Conservation (phyloP, 2,329 filamentous ascomycete genomes). For the Dactylellina parvicollis region DNA sequence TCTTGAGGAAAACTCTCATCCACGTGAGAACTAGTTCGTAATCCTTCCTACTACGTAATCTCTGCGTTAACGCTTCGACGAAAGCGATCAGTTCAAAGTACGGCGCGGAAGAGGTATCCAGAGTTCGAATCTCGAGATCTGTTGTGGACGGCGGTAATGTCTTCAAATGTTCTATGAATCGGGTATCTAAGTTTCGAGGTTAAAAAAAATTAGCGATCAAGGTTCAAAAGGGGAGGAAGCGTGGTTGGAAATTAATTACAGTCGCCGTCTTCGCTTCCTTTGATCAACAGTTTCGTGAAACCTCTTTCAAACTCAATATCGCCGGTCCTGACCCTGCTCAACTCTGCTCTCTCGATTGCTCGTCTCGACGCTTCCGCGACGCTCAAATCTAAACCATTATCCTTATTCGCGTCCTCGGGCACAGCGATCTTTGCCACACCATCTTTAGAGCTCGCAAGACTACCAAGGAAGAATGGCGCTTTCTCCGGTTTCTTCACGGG, state of each 20-base stretch:
- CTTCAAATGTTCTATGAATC: slow-evolving; percentile 81
- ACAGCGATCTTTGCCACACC: slow-evolving; percentile 17
- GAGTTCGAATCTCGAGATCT: slow-evolving; percentile 88
- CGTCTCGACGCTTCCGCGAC: slow-evolving; percentile 36
- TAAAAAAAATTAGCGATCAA: slow-evolving; percentile 62
- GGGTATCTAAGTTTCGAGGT: slow-evolving; percentile 60
- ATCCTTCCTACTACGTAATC: slow-evolving; percentile 76
- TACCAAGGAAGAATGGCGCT: slow-evolving; percentile 92
- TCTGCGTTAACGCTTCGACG: slow-evolving; percentile 78
- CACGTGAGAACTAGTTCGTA: slow-evolving; percentile 96
- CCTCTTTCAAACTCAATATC: slow-evolving; percentile 68
- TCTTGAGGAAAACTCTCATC: slow-evolving; percentile 91
- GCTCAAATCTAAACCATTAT: slow-evolving; percentile 59
- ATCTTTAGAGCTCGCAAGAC: slow-evolving; percentile 58
- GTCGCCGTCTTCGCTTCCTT: slow-evolving; percentile 67
- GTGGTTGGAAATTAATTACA: slow-evolving; percentile 65
- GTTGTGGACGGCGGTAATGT: slow-evolving; percentile 82
- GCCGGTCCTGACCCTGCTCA: slow-evolving; percentile 76
- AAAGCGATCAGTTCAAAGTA: slow-evolving; percentile 81
- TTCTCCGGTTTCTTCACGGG: slow-evolving; percentile 91
- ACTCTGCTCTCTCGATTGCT: slow-evolving; percentile 63
- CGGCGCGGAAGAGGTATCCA: slow-evolving; percentile 65
- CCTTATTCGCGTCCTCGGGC: slow-evolving; percentile 56
- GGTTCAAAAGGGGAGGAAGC: neutral
- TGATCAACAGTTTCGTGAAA: slow-evolving; percentile 69